Evolutionary conservation across 163 green algal species (phyloP).

Genomic region (Trebouxiophyceae sp.): DNA sequence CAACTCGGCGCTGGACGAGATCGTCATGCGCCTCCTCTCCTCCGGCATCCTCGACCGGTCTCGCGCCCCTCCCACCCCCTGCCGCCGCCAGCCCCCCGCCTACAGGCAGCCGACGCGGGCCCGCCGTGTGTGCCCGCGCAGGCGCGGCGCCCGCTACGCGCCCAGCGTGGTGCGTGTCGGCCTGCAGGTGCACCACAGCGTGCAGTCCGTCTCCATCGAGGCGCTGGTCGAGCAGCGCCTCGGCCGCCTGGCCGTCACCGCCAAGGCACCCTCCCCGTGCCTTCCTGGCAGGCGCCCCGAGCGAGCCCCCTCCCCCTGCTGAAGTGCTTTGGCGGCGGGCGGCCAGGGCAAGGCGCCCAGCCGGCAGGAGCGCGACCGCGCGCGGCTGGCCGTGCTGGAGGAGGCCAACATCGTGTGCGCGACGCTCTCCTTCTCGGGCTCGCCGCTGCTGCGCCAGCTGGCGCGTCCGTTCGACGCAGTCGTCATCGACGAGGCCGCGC

Average conservation of each 20-base stretch:
- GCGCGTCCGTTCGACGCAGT: slow-evolving; percentile 65
- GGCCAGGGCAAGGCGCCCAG: slow-evolving; percentile 7
- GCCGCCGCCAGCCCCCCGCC: background rate
- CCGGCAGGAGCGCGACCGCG: slow-evolving; percentile 56
- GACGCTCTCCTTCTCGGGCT: slow-evolving; percentile 82
- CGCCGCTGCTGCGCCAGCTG: slow-evolving; percentile 51
- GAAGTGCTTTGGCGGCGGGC: background rate
- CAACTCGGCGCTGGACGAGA: slow-evolving; percentile 85
- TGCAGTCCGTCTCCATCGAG: slow-evolving; percentile 69
- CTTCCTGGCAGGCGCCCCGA: background rate
- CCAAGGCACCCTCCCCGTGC: no score
- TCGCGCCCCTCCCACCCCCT: background rate
- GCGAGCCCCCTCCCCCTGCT: slow-evolving; percentile 5
- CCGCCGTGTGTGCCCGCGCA: background rate
- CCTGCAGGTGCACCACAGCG: slow-evolving; percentile 76
- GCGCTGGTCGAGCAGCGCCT: slow-evolving; percentile 49
- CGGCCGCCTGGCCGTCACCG: background rate
- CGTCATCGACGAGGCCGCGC: slow-evolving; percentile 87
- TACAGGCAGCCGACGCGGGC: no score
- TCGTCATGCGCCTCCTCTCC: slow-evolving; percentile 60
- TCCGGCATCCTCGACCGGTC: slow-evolving; percentile 54
- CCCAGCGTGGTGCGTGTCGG: slow-evolving; percentile 83
- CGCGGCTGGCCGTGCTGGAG: slow-evolving; percentile 73
- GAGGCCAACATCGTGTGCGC: slow-evolving; percentile 84
- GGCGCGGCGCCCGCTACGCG: slow-evolving; percentile 28